A percentile compares a stretch with the other conserved stretches of the same genome.
Evolutionary conservation across 768 basidiomycete species (phyloP).

Genomic region (Tylopilus felleus): DNA sequence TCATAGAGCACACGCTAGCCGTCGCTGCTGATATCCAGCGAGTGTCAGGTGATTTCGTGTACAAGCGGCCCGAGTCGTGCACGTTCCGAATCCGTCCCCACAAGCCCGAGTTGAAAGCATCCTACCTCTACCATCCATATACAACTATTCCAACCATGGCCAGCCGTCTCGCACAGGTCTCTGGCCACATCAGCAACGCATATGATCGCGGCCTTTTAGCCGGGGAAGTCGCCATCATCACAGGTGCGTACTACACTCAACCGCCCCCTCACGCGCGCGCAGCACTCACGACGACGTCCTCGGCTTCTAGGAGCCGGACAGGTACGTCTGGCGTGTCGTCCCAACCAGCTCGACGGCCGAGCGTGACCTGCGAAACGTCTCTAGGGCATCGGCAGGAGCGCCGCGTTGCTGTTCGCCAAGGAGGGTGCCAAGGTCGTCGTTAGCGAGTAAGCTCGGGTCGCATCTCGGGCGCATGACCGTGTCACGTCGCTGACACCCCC

Average conservation of each 20-base stretch:
- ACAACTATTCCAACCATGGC: constrained; percentile 37
- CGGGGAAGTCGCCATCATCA: constrained; percentile 83
- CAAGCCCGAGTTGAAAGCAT: neutral
- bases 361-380: neutral
- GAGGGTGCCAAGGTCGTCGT: constrained; percentile 87
- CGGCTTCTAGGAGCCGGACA: constrained; percentile 64
- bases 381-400: constrained; percentile 75
- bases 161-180: constrained; percentile 62
- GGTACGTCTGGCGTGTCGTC: constrained; percentile 36
- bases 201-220: constrained; percentile 55
- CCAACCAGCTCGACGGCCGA: neutral
- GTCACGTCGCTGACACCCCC: neutral
- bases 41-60: no score
- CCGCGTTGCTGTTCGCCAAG: constrained; percentile 73
- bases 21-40: no score
- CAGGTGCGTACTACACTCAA: constrained; percentile 49
- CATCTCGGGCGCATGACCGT: no score
- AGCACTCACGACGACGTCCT: neutral
- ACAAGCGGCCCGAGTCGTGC: no score
- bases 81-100: no score
- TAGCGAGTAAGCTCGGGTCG: constrained; percentile 56
- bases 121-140: no score
- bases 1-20: no score
- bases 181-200: constrained; percentile 60
- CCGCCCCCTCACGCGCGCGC: neutral